Evolutionary conservation across 352 stramenopile genomes (phyloP), one percentile per base, ranked within the genome.

Genomic region (Phytophthora chlamydospora): DNA sequence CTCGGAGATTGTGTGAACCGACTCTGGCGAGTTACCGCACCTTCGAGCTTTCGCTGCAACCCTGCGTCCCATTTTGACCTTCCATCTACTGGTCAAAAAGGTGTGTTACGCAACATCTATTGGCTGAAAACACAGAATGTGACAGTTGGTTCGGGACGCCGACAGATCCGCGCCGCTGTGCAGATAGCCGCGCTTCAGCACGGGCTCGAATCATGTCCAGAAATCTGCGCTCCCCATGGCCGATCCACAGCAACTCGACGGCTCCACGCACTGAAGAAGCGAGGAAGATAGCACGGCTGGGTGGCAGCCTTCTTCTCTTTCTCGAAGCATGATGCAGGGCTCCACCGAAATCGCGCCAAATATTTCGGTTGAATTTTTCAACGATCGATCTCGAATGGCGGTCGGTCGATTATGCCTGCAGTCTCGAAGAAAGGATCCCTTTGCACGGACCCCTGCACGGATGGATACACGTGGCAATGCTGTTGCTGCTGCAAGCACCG

Each of bases 171-270:
- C 36, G 12, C 32, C 33, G 13, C 19, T 10, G 35, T 43, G 47
- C 48, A 66, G 34, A 66, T 60, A 58, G 57, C 59, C 41, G 21
- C 19, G 19, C 32, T 56, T 35, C n/a, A n/a, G n/a, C n/a, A n/a
- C n/a, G n/a, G n/a, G n/a, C n/a, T n/a, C 32, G 29, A 36, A 45
- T 51, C 56, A 41, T 36, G 57, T 66, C 57, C 57, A 66, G 57
- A 66, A 66, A 60, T 38, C 27, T 27, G 54, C 19, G 32, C 19
- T 44, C 44, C 48, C 13, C 27, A 56, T 48, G 43, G 44, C 36
- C 57, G 44, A 65, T 65, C 57, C 48, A 63, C 47, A 11, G 57
- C 57, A 59, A 51, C 32, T 17, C 51, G 21, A 57, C 49, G 32
- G n/a, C 49, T 9, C n/a, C 11, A 29, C 24, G 31, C 24, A 34